These are phyloP conservation scores for Trichoderma hamatum DNA, from an alignment of 2,329 filamentous ascomycete genomes.

Conservation along the genomic window DNA sequence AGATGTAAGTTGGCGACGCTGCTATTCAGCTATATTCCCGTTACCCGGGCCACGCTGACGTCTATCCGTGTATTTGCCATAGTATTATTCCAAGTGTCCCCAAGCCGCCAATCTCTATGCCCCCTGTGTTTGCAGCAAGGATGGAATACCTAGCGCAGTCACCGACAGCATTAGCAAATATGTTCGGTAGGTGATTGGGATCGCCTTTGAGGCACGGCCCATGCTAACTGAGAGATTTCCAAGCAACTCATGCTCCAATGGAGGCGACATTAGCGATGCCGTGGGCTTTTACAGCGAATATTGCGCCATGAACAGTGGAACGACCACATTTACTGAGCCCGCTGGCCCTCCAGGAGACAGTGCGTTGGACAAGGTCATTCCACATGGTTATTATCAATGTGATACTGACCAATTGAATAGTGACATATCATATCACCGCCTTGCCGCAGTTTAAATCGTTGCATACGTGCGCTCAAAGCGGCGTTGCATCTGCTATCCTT, in stretches of 20 bases:
- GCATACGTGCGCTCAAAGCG: slow-evolving; percentile 49
- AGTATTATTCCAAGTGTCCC: slow-evolving; percentile 44
- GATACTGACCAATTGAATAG: slow-evolving; percentile 37
- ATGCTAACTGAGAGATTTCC: background rate
- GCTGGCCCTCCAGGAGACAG: slow-evolving; percentile 55
- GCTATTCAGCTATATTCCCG: background rate
- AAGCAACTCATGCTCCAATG: slow-evolving; percentile 50
- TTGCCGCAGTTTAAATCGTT: slow-evolving; percentile 51
- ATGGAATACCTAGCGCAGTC: slow-evolving; percentile 49
- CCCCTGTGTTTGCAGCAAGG: slow-evolving; percentile 56
- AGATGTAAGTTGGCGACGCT: slow-evolving; percentile 31
- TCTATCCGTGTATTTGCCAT: background rate
- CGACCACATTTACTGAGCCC: slow-evolving; percentile 51
- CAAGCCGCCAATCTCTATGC: slow-evolving; percentile 47
- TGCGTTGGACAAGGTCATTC: slow-evolving; percentile 37
- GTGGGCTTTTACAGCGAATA: slow-evolving; percentile 56
- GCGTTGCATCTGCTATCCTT: slow-evolving; percentile 47
- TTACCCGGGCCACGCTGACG: background rate
- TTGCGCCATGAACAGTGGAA: slow-evolving; percentile 54
- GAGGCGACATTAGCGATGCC: slow-evolving; percentile 51
- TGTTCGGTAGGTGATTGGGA: slow-evolving; percentile 33
- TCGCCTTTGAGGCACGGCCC: background rate
- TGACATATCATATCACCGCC: slow-evolving; percentile 59
- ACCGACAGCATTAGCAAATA: slow-evolving; percentile 48
- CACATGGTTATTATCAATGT: no score